phyloP scores from a whole-genome alignment of 1,139 yeast genomes.

The Meyerozyma smithsonii region DNA sequence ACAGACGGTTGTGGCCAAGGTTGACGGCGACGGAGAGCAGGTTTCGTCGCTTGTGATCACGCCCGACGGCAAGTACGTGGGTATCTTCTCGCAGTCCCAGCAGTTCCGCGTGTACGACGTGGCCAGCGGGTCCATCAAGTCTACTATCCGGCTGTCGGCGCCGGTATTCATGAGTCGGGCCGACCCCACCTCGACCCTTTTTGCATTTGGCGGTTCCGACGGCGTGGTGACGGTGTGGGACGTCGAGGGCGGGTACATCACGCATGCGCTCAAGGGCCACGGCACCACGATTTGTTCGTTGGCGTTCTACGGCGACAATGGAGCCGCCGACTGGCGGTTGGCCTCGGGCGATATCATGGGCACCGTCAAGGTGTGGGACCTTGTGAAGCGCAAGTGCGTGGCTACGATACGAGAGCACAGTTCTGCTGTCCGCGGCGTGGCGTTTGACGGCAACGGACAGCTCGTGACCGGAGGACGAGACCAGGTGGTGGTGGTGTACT shows the following conservation, averaged over 20 bases:
- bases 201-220: slow-evolving; percentile 95
- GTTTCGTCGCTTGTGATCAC: slow-evolving; percentile 72
- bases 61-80: slow-evolving; percentile 68
- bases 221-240: slow-evolving; percentile 93
- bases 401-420: slow-evolving; percentile 68
- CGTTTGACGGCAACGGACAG: slow-evolving; percentile 50
- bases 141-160: slow-evolving; percentile 56
- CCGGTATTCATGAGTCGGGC: slow-evolving; percentile 77
- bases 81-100: slow-evolving; percentile 79
- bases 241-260: slow-evolving; percentile 77
- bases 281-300: slow-evolving; percentile 87
- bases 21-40: slow-evolving; percentile 84
- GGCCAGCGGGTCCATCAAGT: slow-evolving; percentile 43
- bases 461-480: slow-evolving; percentile 90
- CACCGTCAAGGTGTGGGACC: slow-evolving; percentile 82
- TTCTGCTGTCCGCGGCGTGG: slow-evolving; percentile 83
- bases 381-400: slow-evolving; percentile 70
- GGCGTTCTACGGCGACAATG: slow-evolving; percentile 66
- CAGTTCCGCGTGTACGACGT: slow-evolving; percentile 65
- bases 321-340: slow-evolving; percentile 69
- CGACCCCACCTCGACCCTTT: slow-evolving; percentile 77
- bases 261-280: slow-evolving; percentile 91
- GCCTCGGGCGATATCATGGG: slow-evolving; percentile 91
- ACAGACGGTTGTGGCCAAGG: slow-evolving; percentile 51
- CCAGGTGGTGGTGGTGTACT: slow-evolving; percentile 64